Base-by-base conservation (phyloP, 345 rosid species). In the Salix udensis region DNA sequence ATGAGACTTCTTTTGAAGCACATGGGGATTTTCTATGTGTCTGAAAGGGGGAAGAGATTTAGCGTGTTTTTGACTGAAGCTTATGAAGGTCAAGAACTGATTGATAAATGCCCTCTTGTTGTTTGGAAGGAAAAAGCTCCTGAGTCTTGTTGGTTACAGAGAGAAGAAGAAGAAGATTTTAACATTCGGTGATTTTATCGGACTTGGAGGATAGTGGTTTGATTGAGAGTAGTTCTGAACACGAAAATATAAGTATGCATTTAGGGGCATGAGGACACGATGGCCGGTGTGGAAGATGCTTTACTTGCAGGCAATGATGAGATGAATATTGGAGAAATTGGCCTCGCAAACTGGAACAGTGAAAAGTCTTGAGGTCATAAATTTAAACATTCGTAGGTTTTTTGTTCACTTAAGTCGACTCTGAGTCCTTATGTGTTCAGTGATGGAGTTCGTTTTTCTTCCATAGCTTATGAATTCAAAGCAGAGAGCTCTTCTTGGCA, bases 1-100 rank as follows among this genome's bases (percentile, higher is more conserved):
- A 94, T 94, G 95, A 91, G 98, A 85, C 87, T 94, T 68, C 87
- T 94, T 50, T 74, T 94, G 77, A 94, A 94, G 85, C 98, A 94
- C 86, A 74, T 91, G 55, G 94, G 97, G 75, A 88, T 92, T 72
- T 92, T 94, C 82, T 92, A 94, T 68, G 98, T 94, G 69, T 92
- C 95, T 0, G 97, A 92, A 83, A 90, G 97, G 77, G 98, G 98
- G 50, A 94, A 92, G 84, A 90, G 97, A 75, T 91, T 92, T 75
- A 91, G 97, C 61, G 97, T 89, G 78, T 94, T 87, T 82, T 84
- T 94, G 77, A 94, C 88, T 19, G 97, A 88, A 86, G 95, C 87
- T 67, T 91, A 90, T 69, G 86, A 94, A 65, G 92, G 91, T 19
- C 75, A 79, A 6, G 90, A 91, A 77, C 90, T 92, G 76, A 85